Evolutionary conservation across 768 basidiomycete genomes (phyloP), one percentile per base, ranked within the genome.

Genomic region (Tulasnella sp.): DNA sequence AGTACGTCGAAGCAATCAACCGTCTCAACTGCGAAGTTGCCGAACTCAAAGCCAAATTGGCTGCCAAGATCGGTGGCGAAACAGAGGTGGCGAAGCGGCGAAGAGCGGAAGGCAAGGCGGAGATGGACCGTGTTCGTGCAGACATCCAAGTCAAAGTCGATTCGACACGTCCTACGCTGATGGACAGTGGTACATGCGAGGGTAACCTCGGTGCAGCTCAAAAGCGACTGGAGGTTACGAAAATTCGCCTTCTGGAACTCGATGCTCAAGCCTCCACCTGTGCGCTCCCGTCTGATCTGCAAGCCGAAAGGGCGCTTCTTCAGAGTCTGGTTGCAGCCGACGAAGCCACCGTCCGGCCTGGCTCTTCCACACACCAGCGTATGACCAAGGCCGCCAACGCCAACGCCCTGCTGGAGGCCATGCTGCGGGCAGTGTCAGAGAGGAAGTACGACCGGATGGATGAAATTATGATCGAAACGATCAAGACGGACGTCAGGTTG

Each of bases 1-100:
- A 84, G 70, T 99, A 97, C 65, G 87, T 96, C 43, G 87, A 90
- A 68, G 89, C 90, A 51, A 96, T 98, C 65, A 86, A 90, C 66
- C 74, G 88, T 54, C 82, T 94, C 61, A 86, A 90, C 63, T 69
- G 75, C 36, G 84, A 92, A 69, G 84, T 97, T 58, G 77, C 80
- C 27, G 83, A 86, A 65, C 80, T 97, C 62, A 92, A 93, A 70
- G 80, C 81, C 48, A 87, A 86, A 70, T 74, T 96, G 37, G 79
- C 84, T 3, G 86, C 82, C 2, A 84, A 84, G 71, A 72, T 77
- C 56, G 71, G 70, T 43, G 64, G 75, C 12, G 85, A 89, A 67
- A 76, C 69, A 29, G 84, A 84, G 2, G 74, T 82, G 39, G 67
- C 74, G 66, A 75, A 75, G 61, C 77, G 88, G 63, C 83, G 79